phyloP scores from a whole-genome alignment of 805 yeast species.

The Teunomyces pallodes region DNA sequence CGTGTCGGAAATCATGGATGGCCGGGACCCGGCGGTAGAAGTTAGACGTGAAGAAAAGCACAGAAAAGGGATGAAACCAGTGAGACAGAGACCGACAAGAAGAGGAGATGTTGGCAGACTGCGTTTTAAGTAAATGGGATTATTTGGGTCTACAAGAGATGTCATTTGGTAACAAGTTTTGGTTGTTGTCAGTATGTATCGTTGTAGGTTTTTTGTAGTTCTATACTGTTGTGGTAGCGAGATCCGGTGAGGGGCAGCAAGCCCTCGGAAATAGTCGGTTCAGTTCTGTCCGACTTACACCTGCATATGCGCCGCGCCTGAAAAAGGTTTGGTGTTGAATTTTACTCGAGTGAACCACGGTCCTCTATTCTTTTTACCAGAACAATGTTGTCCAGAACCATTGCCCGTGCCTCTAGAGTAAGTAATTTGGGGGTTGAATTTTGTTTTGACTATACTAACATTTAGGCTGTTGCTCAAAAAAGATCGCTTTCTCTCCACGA shows the following conservation, averaged over 20 bases:
- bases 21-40: not conserved
- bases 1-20: conserved; percentile 3
- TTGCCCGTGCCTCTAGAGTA: conserved; percentile 44
- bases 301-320: not conserved
- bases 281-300: conserved; percentile 1
- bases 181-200: not conserved
- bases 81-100: not conserved
- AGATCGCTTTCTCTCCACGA: conserved; percentile 92
- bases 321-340: not conserved
- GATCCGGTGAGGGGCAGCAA: conserved; percentile 2
- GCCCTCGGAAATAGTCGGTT: conserved; percentile 5
- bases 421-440: conserved; percentile 15
- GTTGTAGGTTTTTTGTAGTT: not conserved
- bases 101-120: not conserved
- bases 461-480: conserved; percentile 27
- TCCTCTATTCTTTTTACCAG: not conserved
- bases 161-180: not conserved
- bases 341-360: not conserved
- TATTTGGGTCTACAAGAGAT: too few relatives aligned
- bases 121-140: too few relatives aligned
- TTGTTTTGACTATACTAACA: conserved; percentile 17
- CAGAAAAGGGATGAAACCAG: not conserved
- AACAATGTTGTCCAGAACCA: conserved; percentile 41
- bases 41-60: not conserved
- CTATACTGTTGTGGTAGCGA: not conserved